Conservation (phyloP, 2,329 filamentous ascomycete genomes). For the Dothideomycetidae sp. region DNA sequence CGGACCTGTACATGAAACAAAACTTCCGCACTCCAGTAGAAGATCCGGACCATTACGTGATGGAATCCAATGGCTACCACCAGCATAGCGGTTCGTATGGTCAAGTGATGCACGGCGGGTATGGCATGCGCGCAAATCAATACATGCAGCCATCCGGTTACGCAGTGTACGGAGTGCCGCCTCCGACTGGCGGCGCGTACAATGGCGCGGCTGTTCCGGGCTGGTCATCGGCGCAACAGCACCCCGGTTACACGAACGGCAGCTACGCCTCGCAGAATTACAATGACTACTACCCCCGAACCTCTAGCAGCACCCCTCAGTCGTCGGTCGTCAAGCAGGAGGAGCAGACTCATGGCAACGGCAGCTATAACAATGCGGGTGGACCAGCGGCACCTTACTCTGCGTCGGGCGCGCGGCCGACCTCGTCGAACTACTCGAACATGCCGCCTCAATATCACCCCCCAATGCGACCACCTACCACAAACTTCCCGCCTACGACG, state of each 20-base stretch:
- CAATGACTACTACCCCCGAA: constrained; percentile 17
- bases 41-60: constrained; percentile 24
- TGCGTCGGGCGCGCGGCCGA: neutral
- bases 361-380: neutral
- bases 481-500: constrained; percentile 14
- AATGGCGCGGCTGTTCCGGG: constrained; percentile 16
- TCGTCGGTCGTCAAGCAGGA: constrained; percentile 17
- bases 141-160: constrained; percentile 18
- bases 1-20: constrained; percentile 26
- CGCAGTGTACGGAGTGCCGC: constrained; percentile 19
- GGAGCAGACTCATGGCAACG: constrained; percentile 12
- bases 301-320: constrained; percentile 14
- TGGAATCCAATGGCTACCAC: constrained; percentile 21
- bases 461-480: constrained; percentile 15
- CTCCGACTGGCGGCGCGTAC: constrained; percentile 18
- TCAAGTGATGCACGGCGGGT: constrained; percentile 16
- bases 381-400: neutral
- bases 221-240: constrained; percentile 16
- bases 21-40: constrained; percentile 27
- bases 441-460: constrained; percentile 17
- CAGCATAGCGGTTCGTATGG: constrained; percentile 23
- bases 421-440: constrained; percentile 10
- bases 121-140: constrained; percentile 19
- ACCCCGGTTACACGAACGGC: constrained; percentile 9
- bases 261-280: constrained; percentile 17